Evolutionary conservation across 1,139 yeast species (phyloP).

Genomic region (Saccharomyces hybrid): DNA sequence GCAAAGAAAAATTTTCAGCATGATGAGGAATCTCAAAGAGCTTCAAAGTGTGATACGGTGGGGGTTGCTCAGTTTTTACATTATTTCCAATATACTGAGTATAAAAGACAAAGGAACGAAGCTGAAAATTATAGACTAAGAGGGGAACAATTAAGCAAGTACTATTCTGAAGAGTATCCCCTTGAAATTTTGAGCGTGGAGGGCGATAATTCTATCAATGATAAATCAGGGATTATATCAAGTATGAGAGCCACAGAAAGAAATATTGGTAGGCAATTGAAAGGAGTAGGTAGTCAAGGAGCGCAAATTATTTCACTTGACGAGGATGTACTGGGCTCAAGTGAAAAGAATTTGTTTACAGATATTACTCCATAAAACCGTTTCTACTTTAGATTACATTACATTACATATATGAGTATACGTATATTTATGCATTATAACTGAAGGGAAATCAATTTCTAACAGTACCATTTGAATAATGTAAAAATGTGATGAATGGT

Average conservation of each 20-base stretch:
- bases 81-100: constrained; percentile 20
- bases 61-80: constrained; percentile 19
- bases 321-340: not conserved
- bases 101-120: constrained; percentile 17
- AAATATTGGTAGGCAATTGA: constrained; percentile 17
- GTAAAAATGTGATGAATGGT: not conserved
- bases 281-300: constrained; percentile 3
- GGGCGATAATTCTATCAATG: constrained; percentile 4
- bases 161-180: constrained; percentile 18
- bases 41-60: constrained; percentile 23
- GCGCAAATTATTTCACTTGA: not conserved
- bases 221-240: constrained; percentile 6
- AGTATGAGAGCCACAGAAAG: constrained; percentile 17
- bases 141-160: constrained; percentile 21
- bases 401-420: not conserved
- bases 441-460: not conserved
- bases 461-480: not conserved
- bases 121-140: constrained; percentile 17
- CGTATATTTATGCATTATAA: not conserved
- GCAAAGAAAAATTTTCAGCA: constrained; percentile 17
- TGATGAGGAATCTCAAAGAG: constrained; percentile 18
- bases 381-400: not conserved
- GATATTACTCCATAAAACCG: not conserved
- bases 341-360: not conserved
- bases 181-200: constrained; percentile 12